Evolutionary conservation across 192 early-diverging fungal genomes (phyloP), one percentile per base, ranked within the genome.

Genomic region (Coemansia sp.): DNA sequence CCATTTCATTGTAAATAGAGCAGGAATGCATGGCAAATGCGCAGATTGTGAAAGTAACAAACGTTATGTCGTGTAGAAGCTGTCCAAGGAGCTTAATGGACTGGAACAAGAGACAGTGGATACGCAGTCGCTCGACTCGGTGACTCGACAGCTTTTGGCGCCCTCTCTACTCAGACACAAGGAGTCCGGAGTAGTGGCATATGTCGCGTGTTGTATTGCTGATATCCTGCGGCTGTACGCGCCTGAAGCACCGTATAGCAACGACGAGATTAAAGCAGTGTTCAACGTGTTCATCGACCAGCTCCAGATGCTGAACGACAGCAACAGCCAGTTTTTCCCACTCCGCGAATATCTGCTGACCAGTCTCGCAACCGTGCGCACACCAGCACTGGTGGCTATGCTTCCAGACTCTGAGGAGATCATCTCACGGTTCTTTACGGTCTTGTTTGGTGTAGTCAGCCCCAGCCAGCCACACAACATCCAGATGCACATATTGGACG

Each of bases 151-250:
- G 32, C 84, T 97, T 3, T 58, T 91, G 6, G 77, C 84, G 6
- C 62, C 83, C n/a, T 70, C 86, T 15, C 72, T 98, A 36, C 52
- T 91, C 10, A 60, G 70, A 32, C 91, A 97, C 77, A 91, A 88
- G 46, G 93, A 97, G 68, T 83, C 87, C 39, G 89, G 87, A 15
- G 88, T 97, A 15, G 81, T 81, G 27, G 83, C 86, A 19, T 85
- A 87, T 19, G 81, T 84, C 0, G 86, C 93, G 3, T 94, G 92
- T 71, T 97, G 94, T 71, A 80, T 97, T 35, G 91, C 94, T 1
- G 97, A 99, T 62, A 78, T 97, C 0, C 83, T 99, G 34, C 84
- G 94, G 18, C 78, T 99, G 9, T 95, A 89, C 70, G 97, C 97
- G 12, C 95, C 95, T 9, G 92, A 96, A 55, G 90, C 93, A 4